These are phyloP conservation scores for Diatrype stigma DNA, from an alignment of 2,329 filamentous ascomycete species.

Conservation along the genomic window DNA sequence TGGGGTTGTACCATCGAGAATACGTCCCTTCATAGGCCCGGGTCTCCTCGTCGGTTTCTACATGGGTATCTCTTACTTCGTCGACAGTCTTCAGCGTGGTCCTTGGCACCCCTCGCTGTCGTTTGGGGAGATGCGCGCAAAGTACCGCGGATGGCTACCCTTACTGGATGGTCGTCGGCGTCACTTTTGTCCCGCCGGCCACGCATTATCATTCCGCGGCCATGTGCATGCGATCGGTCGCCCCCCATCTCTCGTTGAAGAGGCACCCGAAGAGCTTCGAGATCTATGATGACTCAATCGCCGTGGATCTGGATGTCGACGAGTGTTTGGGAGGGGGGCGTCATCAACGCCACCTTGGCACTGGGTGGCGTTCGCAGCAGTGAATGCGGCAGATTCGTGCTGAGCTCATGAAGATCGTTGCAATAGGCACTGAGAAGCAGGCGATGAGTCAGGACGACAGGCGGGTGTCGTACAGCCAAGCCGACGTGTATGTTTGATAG, in stretches of 20 bases:
- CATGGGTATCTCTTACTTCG: conserved; percentile 53
- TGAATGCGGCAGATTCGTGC: conserved; percentile 26
- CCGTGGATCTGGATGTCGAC: conserved; percentile 58
- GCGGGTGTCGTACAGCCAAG: too few relatives aligned
- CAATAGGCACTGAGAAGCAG: too few relatives aligned
- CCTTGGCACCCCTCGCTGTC: conserved; percentile 48
- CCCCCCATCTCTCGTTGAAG: conserved; percentile 51
- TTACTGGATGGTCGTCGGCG: conserved; percentile 58
- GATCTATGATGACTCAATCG: conserved; percentile 55
- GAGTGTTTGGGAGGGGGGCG: conserved; percentile 61
- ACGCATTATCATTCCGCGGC: conserved; percentile 56
- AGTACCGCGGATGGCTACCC: conserved; percentile 53
- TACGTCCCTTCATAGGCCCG: conserved; percentile 54
- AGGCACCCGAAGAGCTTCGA: conserved; percentile 49
- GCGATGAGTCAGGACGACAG: too few relatives aligned
- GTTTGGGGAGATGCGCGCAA: conserved; percentile 49
- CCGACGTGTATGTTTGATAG: too few relatives aligned
- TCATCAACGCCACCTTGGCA: conserved; percentile 45
- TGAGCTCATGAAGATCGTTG: conserved; percentile 8
- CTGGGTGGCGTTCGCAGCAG: conserved; percentile 29
- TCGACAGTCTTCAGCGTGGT: conserved; percentile 54
- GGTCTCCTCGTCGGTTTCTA: conserved; percentile 58
- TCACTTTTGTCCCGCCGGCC: conserved; percentile 54
- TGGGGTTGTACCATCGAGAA: conserved; percentile 57
- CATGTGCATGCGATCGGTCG: conserved; percentile 51